Evolutionary conservation across 148 eudicot genomes (phyloP).

Genomic region (Rhododendron simsii): DNA sequence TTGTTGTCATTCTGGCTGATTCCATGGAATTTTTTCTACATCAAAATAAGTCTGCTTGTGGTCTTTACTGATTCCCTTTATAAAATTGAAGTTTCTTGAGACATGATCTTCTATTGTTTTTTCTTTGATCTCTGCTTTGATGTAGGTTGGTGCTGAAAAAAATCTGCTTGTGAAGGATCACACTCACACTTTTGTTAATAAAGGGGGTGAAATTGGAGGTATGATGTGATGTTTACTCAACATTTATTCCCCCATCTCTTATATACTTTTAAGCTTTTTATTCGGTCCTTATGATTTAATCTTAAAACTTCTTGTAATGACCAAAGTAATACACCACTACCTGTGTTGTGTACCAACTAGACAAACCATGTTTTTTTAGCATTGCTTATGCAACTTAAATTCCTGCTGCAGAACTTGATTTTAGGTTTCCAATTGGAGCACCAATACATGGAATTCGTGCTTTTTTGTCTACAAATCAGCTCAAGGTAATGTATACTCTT

Average conservation of each 20-base stretch:
- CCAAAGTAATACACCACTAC: background rate
- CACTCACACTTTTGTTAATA: constrained; percentile 90
- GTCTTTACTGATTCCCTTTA: background rate
- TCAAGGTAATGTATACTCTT: constrained; percentile 48
- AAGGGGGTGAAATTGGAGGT: constrained; percentile 96
- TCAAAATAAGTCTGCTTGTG: background rate
- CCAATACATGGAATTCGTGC: constrained; percentile 94
- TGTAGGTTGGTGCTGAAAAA: constrained; percentile 85
- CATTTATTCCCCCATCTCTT: background rate
- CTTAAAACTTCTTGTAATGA: background rate
- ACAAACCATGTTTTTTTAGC: background rate
- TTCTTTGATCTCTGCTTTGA: constrained; percentile 11
- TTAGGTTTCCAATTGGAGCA: constrained; percentile 93
- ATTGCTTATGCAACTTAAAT: constrained; percentile 1
- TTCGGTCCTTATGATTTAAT: background rate
- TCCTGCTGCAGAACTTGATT: constrained; percentile 79
- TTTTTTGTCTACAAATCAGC: constrained; percentile 91
- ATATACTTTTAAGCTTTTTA: background rate
- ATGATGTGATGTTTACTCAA: constrained; percentile 20
- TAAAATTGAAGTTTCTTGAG: background rate
- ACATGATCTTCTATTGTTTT: constrained; percentile 12
- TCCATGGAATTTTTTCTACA: background rate
- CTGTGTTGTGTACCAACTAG: background rate
- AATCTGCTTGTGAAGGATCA: constrained; percentile 98
- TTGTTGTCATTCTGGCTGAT: background rate